Conservation (phyloP, 768 basidiomycete species). For the Pleurotus pulmonarius region DNA sequence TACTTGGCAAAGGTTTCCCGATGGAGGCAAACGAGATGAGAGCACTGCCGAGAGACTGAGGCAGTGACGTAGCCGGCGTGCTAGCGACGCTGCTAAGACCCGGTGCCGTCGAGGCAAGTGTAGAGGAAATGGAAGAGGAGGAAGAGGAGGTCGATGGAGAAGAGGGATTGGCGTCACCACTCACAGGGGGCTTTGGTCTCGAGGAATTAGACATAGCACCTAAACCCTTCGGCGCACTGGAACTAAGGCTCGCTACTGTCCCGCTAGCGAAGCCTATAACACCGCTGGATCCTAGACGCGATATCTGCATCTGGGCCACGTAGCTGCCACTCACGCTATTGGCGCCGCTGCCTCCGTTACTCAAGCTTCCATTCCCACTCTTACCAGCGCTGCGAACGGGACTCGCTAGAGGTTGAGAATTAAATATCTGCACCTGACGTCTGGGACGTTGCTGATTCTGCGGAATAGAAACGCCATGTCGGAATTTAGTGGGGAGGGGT, state of each 20-base stretch:
- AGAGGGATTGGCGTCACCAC: constrained; percentile 10
- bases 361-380: constrained; percentile 13
- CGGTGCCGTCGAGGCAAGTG: constrained; percentile 11
- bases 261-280: constrained; percentile 21
- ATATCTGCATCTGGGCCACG: constrained; percentile 37
- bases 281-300: constrained; percentile 24
- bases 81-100: constrained; percentile 7
- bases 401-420: constrained; percentile 75
- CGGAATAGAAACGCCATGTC: constrained; percentile 59
- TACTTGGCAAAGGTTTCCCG: constrained; percentile 14
- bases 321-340: constrained; percentile 38
- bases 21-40: constrained; percentile 37
- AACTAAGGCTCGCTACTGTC: constrained; percentile 30
- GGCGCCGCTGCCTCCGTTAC: constrained; percentile 29
- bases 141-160: constrained; percentile 42
- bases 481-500: constrained; percentile 63
- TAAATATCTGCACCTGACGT: constrained; percentile 76
- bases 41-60: constrained; percentile 33
- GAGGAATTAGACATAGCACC: constrained; percentile 31
- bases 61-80: constrained; percentile 11
- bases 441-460: constrained; percentile 45
- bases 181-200: neutral
- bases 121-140: constrained; percentile 48
- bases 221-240: constrained; percentile 36
- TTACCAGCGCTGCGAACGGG: constrained; percentile 31